A percentile compares a stretch with the other conserved stretches of the same genome.
Conservation (phyloP, 2,329 filamentous ascomycete species). For the Penicillium sp. region DNA sequence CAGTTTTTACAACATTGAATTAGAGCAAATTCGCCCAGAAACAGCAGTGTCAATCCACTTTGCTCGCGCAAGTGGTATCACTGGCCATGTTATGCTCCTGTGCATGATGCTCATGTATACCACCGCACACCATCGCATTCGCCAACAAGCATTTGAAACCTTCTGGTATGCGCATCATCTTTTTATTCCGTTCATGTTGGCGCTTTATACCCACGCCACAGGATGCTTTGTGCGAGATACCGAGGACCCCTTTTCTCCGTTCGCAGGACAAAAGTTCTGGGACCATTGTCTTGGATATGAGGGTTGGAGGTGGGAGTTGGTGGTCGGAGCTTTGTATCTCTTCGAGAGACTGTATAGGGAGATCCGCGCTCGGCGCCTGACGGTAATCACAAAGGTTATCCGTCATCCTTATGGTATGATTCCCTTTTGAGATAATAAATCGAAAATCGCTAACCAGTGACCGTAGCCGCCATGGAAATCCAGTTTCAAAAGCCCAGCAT, state of each 20-base stretch:
- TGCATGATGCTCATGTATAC: constrained; percentile 99
- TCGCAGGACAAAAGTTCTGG: constrained; percentile 82
- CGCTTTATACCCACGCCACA: constrained; percentile 90
- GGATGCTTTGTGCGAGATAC: constrained; percentile 95
- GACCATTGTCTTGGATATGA: constrained; percentile 90
- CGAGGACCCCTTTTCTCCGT: constrained; percentile 69
- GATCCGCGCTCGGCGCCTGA: constrained; percentile 76
- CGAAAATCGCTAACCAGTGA: constrained; percentile 27
- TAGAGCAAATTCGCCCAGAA: constrained; percentile 73
- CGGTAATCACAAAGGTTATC: constrained; percentile 89
- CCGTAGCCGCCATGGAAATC: constrained; percentile 84
- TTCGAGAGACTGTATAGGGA: constrained; percentile 88
- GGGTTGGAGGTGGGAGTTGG: constrained; percentile 95
- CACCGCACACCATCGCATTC: constrained; percentile 86
- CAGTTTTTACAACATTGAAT: constrained; percentile 94
- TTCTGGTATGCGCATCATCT: constrained; percentile 99
- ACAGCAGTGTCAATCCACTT: constrained; percentile 91
- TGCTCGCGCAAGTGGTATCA: constrained; percentile 81
- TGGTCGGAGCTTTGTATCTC: constrained; percentile 81
- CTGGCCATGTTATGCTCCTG: constrained; percentile 95
- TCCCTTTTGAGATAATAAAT: too few relatives aligned
- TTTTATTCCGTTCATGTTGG: constrained; percentile 94
- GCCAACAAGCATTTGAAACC: constrained; percentile 95
- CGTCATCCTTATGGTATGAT: constrained; percentile 84
- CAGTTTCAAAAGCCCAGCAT: constrained; percentile 96